Base-by-base conservation (phyloP, 345 rosid species). In the Lepidium sativum region DNA sequence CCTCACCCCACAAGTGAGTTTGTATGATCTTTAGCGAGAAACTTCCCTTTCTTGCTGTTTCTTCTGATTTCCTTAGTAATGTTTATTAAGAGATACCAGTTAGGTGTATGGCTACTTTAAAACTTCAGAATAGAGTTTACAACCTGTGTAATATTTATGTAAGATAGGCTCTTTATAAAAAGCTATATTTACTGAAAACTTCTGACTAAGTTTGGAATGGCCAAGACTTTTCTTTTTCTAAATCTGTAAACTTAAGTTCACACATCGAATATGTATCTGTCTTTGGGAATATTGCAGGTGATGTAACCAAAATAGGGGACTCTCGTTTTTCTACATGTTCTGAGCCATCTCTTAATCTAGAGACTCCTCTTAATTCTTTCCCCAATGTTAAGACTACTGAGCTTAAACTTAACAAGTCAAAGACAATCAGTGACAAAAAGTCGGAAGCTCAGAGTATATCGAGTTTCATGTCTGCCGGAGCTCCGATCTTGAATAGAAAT, bases 311-410 rank as follows among this genome's bases (percentile, higher is more conserved):
- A 43, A 39, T 34, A 56, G 71, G 75, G 64, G 72, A 58, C 54
- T 75, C 72, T 55, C 29, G 54, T 62, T 34, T 71, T 72, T 70
- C 63, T 7, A 44, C 65, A 32, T 45, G 33, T 49, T 68, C 69
- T 35, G 79, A 75, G 63, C 79, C 77, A 73, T 34, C 67, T 69
- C 16, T 48, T 23, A 70, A 79, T 66, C 62, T 69, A 57, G 88
- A 73, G 39, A 73, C 80, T 68, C 76, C 75, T 70, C 58, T 65
- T 43, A 65, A 71, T 60, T 77, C 82, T 52, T 78, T 82, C 41
- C 79, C 84, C 25, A 51, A 72, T 31, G 70, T 73, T 52, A 66
- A 63, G 44, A 23, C 72, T 59, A 45, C 84, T 0, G 76, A 78
- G 73, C 78, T 56, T 67, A 77, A 85, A 42, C 75, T 63, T 48